phyloP scores from a whole-genome alignment of 495 filamentous ascomycete species.

The Aspergillus incahuasiensis region DNA sequence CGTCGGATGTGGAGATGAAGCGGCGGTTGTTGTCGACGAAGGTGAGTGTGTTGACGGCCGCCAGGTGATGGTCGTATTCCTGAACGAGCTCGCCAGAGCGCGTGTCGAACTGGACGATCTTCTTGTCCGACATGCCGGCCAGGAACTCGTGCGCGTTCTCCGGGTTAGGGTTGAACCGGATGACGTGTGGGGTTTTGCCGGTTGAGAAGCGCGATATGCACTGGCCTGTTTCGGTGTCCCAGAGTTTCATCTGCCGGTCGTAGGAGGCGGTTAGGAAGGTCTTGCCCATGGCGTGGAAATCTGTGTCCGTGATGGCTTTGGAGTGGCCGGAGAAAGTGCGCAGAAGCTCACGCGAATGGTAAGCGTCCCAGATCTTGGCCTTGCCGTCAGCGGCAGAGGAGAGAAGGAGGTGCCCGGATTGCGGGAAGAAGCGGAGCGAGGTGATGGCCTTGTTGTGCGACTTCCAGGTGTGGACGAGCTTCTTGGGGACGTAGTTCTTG shows the following conservation, averaged over 20 bases:
- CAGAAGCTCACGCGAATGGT: constrained; percentile 80
- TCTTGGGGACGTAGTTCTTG: constrained; percentile 93
- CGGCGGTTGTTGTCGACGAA: constrained; percentile 92
- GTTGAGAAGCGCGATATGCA: constrained; percentile 83
- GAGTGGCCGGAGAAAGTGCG: constrained; percentile 86
- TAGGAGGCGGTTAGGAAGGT: constrained; percentile 90
- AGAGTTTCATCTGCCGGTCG: constrained; percentile 92
- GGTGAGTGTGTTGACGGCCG: constrained; percentile 94
- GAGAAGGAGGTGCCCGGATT: constrained; percentile 80
- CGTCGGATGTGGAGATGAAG: constrained; percentile 96
- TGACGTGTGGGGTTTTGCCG: constrained; percentile 90
- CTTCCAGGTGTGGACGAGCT: constrained; percentile 84
- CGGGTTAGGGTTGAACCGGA: constrained; percentile 80
- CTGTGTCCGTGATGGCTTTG: constrained; percentile 85
- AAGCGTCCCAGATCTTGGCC: constrained; percentile 93
- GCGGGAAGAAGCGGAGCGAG: constrained; percentile 81
- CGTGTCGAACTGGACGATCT: constrained; percentile 96
- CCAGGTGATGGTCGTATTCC: constrained; percentile 97
- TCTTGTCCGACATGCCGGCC: constrained; percentile 95
- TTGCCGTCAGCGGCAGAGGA: constrained; percentile 82
- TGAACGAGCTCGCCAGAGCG: constrained; percentile 80
- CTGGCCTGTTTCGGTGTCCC: constrained; percentile 93
- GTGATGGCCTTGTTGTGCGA: constrained; percentile 82
- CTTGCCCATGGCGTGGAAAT: constrained; percentile 76
- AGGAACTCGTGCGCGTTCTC: constrained; percentile 86